Evolutionary conservation across 495 filamentous ascomycete species (phyloP), one percentile per base, ranked within the genome.

Genomic region (Penicillium subrubescens): DNA sequence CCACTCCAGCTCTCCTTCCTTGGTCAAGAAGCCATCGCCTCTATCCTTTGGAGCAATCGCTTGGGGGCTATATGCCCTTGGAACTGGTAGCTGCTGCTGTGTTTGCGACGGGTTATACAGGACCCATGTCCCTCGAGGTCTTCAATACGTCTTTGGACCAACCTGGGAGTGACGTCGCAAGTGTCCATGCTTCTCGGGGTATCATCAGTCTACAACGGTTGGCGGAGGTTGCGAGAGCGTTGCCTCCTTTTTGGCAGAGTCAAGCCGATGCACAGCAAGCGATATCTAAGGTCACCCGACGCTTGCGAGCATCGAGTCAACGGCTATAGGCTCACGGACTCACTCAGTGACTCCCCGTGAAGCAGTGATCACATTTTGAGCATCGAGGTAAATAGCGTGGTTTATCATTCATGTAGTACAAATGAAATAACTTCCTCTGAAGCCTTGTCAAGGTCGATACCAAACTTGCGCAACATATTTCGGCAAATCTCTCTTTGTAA

Each of bases 101-200:
- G 10, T 68, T 90, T 14, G 77, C 68, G 21, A 90, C 89, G 2
- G 88, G 89, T 0, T 90, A 87, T 51, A 72, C 78, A 59, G 86
- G 85, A 1, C 89, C 85, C 77, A 79, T 89, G 19, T 88, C 84
- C 3, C 35, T 90, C n/a, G 88, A 91, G 73, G 85, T 90, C 3
- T 91, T 91, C 57, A 78, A 78, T 61, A 25, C 53, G 3, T 76
- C 74, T 41, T 44, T 76, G 44, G 69, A 69, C 54, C 34, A 65
- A 37, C 61, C 69, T 1, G 71, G 67, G 4, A 27, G 43, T 19
- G 46, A 54, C 11, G 57, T 75, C 12, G 64, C 72, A 8, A 51
- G 2, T 1, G 43, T 21, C 2, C 75, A 77, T 74, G 71, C 75
- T 17, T 27, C 37, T 17, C 62, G 75, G 3, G 75, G 75, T 8